Evolutionary conservation across 2,329 filamentous ascomycete species (phyloP).

Genomic region (Aspergillus sp.): DNA sequence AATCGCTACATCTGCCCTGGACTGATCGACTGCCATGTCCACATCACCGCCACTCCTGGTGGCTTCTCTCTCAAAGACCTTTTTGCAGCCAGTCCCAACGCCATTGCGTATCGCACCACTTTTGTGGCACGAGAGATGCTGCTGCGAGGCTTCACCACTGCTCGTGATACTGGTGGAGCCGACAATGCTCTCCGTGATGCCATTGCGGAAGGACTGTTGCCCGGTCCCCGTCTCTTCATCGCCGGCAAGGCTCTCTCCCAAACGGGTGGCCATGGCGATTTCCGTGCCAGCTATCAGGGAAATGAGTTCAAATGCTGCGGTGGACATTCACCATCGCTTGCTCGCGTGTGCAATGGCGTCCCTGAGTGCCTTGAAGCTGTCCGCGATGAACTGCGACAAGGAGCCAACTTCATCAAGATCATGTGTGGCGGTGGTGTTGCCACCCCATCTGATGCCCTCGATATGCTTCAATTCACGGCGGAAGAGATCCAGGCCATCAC

Average conservation of each 20-base stretch:
- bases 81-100: conserved; percentile 28
- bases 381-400: conserved; percentile 50
- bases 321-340: conserved; percentile 20
- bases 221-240: conserved; percentile 52
- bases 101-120: conserved; percentile 8
- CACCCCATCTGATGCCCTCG: conserved; percentile 49
- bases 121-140: conserved; percentile 41
- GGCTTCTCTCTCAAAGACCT: conserved; percentile 31
- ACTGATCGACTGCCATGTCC: conserved; percentile 50
- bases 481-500: conserved; percentile 52
- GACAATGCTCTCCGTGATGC: conserved; percentile 40
- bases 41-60: conserved; percentile 44
- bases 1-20: conserved; percentile 47
- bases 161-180: conserved; percentile 55
- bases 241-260: conserved; percentile 51
- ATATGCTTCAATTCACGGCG: conserved; percentile 50
- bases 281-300: conserved; percentile 39
- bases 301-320: conserved; percentile 40
- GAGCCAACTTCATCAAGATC: conserved; percentile 58
- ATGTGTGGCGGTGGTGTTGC: conserved; percentile 55
- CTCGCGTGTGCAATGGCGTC: conserved; percentile 49
- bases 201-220: conserved; percentile 49
- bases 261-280: conserved; percentile 54
- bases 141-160: conserved; percentile 53
- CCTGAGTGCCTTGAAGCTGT: conserved; percentile 48